Percentiles rank a stretch among this genome's conserved stretches.
Evolutionary conservation across 2,329 filamentous ascomycete species (phyloP).

Genomic region (Paecilomyces sp.): DNA sequence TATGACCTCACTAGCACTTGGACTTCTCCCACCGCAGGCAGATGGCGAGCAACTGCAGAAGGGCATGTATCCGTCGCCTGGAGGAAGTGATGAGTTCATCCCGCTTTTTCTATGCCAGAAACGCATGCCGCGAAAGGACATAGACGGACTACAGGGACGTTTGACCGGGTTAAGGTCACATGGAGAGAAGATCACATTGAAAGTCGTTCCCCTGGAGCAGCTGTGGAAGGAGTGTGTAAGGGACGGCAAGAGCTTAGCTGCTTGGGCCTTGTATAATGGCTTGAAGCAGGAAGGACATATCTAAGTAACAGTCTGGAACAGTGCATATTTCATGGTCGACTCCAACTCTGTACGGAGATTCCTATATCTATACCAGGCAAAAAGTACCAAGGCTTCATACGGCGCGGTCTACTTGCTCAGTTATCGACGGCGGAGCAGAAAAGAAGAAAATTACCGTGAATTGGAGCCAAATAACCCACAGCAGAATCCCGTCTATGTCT

Average conservation of each 20-base stretch:
- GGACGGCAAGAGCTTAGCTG: slow-evolving; percentile 51
- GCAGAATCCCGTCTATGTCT: neutral
- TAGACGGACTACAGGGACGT: slow-evolving; percentile 46
- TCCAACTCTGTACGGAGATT: neutral
- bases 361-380: neutral
- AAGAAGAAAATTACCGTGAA: neutral
- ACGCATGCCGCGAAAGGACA: slow-evolving; percentile 39
- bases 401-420: neutral
- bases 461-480: neutral
- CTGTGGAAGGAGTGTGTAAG: slow-evolving; percentile 49
- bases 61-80: slow-evolving; percentile 48
- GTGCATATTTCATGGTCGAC: neutral
- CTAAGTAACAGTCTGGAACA: slow-evolving; percentile 7
- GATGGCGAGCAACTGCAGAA: slow-evolving; percentile 37
- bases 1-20: slow-evolving; percentile 45
- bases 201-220: slow-evolving; percentile 44
- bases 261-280: slow-evolving; percentile 49
- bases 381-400: neutral
- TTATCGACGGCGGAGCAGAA: neutral
- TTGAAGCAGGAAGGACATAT: slow-evolving; percentile 42
- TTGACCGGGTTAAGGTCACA: slow-evolving; percentile 49
- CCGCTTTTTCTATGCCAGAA: slow-evolving; percentile 52
- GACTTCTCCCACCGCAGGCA: slow-evolving; percentile 9
- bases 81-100: slow-evolving; percentile 54
- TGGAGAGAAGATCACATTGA: slow-evolving; percentile 54